Conservation (phyloP, 768 basidiomycete genomes). For the Leccinum longicurvipes region DNA sequence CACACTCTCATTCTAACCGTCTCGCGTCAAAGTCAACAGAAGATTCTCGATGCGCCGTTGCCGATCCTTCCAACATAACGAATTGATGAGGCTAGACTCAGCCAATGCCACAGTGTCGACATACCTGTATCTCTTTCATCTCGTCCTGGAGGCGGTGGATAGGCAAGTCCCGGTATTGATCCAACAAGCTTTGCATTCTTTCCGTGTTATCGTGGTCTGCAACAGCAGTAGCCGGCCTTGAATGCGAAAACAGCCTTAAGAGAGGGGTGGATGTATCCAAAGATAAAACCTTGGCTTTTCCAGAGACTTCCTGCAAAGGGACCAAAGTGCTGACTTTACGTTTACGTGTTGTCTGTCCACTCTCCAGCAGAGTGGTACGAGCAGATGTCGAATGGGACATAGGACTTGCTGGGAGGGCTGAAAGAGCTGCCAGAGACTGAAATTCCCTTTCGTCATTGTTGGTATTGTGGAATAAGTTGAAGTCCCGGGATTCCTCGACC, state of each 20-base stretch:
- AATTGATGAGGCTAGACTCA: constrained; percentile 1
- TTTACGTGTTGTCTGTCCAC: constrained; percentile 10
- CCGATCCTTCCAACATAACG: constrained; percentile 47
- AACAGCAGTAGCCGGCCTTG: constrained; percentile 17
- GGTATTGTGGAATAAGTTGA: constrained; percentile 48
- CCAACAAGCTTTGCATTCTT: constrained; percentile 58
- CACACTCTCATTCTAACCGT: constrained; percentile 46
- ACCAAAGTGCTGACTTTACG: constrained; percentile 29
- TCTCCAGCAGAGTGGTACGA: constrained; percentile 5
- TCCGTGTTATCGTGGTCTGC: constrained; percentile 39
- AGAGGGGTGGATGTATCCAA: constrained; percentile 29
- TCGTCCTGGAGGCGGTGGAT: constrained; percentile 68
- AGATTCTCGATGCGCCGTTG: constrained; percentile 78
- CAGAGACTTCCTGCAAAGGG: constrained; percentile 28
- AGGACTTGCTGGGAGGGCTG: constrained; percentile 10
- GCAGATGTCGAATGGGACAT: constrained; percentile 6
- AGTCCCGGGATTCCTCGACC: constrained; percentile 49
- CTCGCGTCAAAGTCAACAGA: constrained; percentile 63
- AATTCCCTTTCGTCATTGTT: constrained; percentile 38
- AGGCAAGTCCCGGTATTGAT: constrained; percentile 61
- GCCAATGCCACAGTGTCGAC: constrained; percentile 12
- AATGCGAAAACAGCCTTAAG: constrained; percentile 25
- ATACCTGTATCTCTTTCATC: constrained; percentile 78
- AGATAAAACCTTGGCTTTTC: constrained; percentile 28
- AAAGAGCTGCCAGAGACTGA: constrained; percentile 9